phyloP scores from a whole-genome alignment of 345 rosid genomes.

The Rhodomyrtus tomentosa region DNA sequence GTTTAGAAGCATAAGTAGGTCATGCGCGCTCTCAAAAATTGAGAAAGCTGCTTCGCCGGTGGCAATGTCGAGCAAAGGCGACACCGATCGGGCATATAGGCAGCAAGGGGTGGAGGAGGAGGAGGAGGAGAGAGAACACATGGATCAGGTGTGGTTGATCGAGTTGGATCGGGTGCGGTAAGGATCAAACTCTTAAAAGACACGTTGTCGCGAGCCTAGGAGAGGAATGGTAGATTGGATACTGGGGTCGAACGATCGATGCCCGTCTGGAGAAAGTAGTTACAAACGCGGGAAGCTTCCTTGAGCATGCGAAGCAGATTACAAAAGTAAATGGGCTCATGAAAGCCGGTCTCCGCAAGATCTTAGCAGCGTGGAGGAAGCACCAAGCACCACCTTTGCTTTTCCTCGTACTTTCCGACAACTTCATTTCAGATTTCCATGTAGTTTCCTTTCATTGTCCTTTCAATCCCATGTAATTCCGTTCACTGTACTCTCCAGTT shows the following conservation, averaged over 20 bases:
- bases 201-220: neutral
- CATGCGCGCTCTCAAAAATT: neutral
- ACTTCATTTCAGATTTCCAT: neutral
- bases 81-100: neutral
- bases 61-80: neutral
- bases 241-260: neutral
- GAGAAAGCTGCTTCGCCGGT: neutral
- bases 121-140: neutral
- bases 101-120: neutral
- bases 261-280: neutral
- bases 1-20: too few species aligned
- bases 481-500: neutral
- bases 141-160: neutral
- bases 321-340: neutral
- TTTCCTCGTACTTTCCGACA: neutral
- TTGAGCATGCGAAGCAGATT: neutral
- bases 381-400: neutral
- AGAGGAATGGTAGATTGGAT: neutral
- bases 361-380: neutral
- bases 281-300: neutral
- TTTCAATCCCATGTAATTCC: neutral
- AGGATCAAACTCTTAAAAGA: neutral
- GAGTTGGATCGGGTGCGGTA: neutral
- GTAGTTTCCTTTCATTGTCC: neutral
- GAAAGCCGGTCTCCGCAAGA: neutral